Conservation (phyloP, 1,284 basidiomycete genomes). For the Omphalotus olearius region DNA sequence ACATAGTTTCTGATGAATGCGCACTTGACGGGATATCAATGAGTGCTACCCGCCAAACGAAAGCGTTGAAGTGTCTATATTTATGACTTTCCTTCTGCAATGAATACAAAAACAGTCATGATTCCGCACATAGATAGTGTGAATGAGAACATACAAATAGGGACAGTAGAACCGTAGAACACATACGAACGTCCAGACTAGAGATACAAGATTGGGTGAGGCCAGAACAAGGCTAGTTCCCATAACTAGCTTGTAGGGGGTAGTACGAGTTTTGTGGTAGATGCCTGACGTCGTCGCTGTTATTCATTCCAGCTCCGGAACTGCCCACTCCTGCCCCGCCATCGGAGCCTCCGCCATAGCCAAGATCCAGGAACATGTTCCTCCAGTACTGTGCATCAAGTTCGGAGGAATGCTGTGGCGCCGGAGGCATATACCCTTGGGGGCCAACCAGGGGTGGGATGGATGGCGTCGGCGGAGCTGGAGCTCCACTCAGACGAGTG, state of each 20-base stretch:
- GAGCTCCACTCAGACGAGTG: neutral
- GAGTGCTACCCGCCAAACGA: no score
- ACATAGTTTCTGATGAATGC: neutral
- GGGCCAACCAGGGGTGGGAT: constrained; percentile 1
- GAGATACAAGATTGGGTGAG: no score
- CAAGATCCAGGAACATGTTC: constrained; percentile 67
- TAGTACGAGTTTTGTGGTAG: neutral
- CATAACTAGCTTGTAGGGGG: neutral
- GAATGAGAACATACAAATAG: neutral
- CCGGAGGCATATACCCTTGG: constrained; percentile 28
- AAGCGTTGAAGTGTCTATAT: no score
- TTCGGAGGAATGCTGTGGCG: constrained; percentile 39
- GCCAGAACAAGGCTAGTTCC: neutral
- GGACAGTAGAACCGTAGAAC: no score
- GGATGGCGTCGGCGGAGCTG: neutral
- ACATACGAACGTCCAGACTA: no score
- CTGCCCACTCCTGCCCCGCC: constrained; percentile 18
- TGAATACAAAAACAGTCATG: neutral
- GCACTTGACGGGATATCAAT: neutral
- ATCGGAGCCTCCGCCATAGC: constrained; percentile 46
- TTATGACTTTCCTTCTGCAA: neutral
- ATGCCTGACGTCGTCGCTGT: no score
- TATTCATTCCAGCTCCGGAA: constrained; percentile 8
- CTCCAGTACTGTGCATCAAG: constrained; percentile 64
- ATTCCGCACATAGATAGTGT: no score